A percentile compares a stretch with the other conserved stretches of the same genome.
phyloP scores from a whole-genome alignment of 805 yeast species.

The Barnettozyma siamensis region DNA sequence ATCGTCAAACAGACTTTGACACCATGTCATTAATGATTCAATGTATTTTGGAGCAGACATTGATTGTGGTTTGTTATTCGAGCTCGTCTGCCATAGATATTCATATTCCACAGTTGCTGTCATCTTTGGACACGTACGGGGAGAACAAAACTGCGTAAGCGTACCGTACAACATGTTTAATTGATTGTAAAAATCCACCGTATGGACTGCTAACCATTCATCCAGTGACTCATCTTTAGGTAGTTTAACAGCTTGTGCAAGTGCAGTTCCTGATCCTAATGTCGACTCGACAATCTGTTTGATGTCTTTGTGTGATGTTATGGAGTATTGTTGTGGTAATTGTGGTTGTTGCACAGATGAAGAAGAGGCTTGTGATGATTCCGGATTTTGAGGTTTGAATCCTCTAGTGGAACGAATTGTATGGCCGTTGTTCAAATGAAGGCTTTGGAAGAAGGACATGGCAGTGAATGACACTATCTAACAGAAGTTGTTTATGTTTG shows the following conservation, averaged over 20 bases:
- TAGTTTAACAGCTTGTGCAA: conserved; percentile 87
- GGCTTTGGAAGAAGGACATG: conserved; percentile 28
- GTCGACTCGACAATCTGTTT: conserved; percentile 92
- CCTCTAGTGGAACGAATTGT: conserved; percentile 43
- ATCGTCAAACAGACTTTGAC: conserved; percentile 87
- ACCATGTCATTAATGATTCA: conserved; percentile 91
- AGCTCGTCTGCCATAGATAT: conserved; percentile 90
- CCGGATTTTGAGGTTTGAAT: conserved; percentile 25
- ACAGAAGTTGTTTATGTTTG: background rate
- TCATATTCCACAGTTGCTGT: conserved; percentile 97
- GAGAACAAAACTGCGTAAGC: conserved; percentile 94
- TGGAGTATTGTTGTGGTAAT: conserved; percentile 26
- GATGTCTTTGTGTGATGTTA: conserved; percentile 62
- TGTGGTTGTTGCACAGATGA: conserved; percentile 4
- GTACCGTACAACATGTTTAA: conserved; percentile 95
- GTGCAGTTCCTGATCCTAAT: conserved; percentile 83
- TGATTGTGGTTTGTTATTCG: conserved; percentile 65
- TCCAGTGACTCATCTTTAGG: conserved; percentile 89
- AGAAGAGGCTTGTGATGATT: background rate
- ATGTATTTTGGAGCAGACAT: conserved; percentile 94
- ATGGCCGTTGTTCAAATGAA: conserved; percentile 40
- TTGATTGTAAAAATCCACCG: conserved; percentile 95
- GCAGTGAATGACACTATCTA: conserved; percentile 3
- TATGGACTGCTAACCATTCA: conserved; percentile 97
- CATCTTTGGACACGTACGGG: conserved; percentile 93